phyloP scores from a whole-genome alignment of 169 alveolate species.

The Plasmodium yoelii region DNA sequence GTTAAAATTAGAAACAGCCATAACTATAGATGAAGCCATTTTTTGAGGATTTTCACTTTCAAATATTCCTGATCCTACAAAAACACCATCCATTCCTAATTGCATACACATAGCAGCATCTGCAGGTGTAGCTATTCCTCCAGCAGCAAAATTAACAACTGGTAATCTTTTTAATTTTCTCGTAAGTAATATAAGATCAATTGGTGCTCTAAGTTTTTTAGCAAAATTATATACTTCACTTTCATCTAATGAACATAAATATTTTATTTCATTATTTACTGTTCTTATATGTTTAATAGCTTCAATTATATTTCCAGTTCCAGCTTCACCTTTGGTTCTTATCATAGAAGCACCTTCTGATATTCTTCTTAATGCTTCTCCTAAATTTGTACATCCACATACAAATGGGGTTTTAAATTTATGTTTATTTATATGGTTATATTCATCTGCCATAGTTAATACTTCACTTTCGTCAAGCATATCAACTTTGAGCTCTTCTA shows the following conservation, averaged over 20 bases:
- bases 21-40: constrained; percentile 84
- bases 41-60: constrained; percentile 83
- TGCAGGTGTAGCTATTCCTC: constrained; percentile 88
- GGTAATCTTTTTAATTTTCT: constrained; percentile 80
- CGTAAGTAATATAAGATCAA: constrained; percentile 77
- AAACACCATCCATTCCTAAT: constrained; percentile 88
- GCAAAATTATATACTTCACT: constrained; percentile 80
- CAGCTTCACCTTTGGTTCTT: constrained; percentile 87
- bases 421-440: constrained; percentile 82
- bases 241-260: constrained; percentile 71
- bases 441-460: constrained; percentile 86
- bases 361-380: constrained; percentile 86
- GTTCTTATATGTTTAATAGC: constrained; percentile 86
- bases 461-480: constrained; percentile 87
- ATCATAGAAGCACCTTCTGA: constrained; percentile 89
- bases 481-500: constrained; percentile 83
- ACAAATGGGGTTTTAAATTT: constrained; percentile 86
- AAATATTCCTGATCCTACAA: constrained; percentile 88
- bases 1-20: constrained; percentile 71
- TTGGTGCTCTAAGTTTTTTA: constrained; percentile 79
- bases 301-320: constrained; percentile 86
- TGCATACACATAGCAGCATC: constrained; percentile 85
- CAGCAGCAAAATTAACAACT: constrained; percentile 89
- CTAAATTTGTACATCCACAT: constrained; percentile 88
- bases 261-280: constrained; percentile 76